Evolutionary conservation across 345 rosid genomes (phyloP), one percentile per base, ranked within the genome.

Genomic region (Lepidium sativum): DNA sequence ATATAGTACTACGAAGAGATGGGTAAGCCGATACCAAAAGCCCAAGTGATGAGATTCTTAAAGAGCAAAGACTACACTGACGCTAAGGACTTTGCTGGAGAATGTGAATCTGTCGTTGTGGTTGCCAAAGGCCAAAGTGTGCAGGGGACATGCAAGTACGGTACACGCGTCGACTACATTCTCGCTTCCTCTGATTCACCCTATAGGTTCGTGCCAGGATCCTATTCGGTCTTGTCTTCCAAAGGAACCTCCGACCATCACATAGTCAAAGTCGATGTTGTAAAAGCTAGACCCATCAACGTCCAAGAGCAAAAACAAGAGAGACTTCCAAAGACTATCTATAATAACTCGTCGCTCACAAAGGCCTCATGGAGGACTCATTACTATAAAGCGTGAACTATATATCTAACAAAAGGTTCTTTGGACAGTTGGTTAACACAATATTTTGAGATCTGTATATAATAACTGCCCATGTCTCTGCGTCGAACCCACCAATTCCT

Each of bases 211-310:
- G 83, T 87, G 64, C 92, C 94, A 0, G 97, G 98, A 1, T 92
- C 97, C 0, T 92, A 92, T 58, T 89, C 96, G 0, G 98, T 92
- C 6, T 32, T 80, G 1, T 92, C 98, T 60, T 92, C 98, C 0
- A 89, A 92, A 75, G 97, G 98, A 55, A 92, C 97, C 41, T 92
- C 97, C 0, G 98, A 92, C 81, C 97, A 92, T 75, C 98, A 92
- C 79, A 87, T 92, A 6, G 98, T 92, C 16, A 89, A 82, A 70
- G 98, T 86, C 17, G 98, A 92, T 27, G 41, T 92, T 41, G 47
- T 71, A 2, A 89, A 79, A 69, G 63, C 52, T 64, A 65, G 39
- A 48, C 53, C 74, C 7, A 83, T 75, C 65, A 61, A 32, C 65
- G 70, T 58, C 23, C 57, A 75, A 27, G 65, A 60, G 34, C 56